Conservation (phyloP, 257 asterid species). For the Gentiana straminea region DNA sequence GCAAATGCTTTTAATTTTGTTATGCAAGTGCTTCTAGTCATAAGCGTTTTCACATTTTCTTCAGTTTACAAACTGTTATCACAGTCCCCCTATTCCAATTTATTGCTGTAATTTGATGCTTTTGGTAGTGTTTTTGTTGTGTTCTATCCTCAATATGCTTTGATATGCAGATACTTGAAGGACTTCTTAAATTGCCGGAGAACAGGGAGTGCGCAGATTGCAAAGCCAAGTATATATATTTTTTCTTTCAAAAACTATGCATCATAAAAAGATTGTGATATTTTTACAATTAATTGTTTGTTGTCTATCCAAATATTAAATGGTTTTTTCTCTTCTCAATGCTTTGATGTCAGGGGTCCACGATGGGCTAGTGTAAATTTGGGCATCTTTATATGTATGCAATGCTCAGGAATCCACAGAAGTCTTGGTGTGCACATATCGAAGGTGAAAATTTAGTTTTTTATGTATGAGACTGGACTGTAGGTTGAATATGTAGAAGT, state of each 20-base stretch:
- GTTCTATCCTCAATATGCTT: neutral
- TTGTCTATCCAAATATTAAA: neutral
- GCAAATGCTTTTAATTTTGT: no score
- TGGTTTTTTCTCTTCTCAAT: neutral
- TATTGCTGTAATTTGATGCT: no score
- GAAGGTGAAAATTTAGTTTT: constrained; percentile 44
- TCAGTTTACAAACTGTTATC: no score
- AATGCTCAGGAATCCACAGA: constrained; percentile 98
- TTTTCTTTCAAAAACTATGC: constrained; percentile 1
- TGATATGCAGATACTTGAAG: constrained; percentile 74
- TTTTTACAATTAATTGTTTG: neutral
- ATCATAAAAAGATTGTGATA: neutral
- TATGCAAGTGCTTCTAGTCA: no score
- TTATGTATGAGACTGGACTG: constrained; percentile 1
- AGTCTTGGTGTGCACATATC: constrained; percentile 99
- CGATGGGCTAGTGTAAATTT: constrained; percentile 99
- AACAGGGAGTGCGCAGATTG: constrained; percentile 99
- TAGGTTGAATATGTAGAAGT: neutral
- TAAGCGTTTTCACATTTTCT: no score
- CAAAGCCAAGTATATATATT: constrained; percentile 71
- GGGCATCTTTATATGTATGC: constrained; percentile 98
- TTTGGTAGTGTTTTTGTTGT: neutral
- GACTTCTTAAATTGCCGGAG: constrained; percentile 94
- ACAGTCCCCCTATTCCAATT: no score
- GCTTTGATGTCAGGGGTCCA: constrained; percentile 67